Conservation (phyloP, 164 flowering plant genomes). For the Umbilicus rupestris region DNA sequence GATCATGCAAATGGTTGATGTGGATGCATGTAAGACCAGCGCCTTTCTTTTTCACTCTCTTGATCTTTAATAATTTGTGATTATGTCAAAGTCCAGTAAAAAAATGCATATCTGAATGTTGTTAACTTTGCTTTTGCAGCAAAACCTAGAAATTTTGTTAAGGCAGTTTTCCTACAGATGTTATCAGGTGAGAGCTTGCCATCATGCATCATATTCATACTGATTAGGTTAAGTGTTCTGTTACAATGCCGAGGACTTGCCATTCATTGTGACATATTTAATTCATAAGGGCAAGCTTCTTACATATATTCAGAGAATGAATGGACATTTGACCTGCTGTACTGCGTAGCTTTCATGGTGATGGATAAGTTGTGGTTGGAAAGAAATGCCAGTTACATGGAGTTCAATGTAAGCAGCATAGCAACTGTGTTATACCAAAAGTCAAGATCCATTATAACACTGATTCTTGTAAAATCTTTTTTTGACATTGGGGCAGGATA, state of each 20-base stretch:
- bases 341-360: constrained; percentile 74
- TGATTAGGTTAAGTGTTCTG: neutral
- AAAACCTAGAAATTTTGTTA: constrained; percentile 54
- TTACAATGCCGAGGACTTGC: neutral
- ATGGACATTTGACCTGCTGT: constrained; percentile 88
- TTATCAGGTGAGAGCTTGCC: constrained; percentile 46
- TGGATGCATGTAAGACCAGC: constrained; percentile 47
- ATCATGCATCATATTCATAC: neutral
- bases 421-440: neutral
- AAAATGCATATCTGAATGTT: constrained; percentile 6
- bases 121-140: constrained; percentile 32
- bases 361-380: constrained; percentile 89
- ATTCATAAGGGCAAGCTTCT: neutral
- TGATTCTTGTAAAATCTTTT: neutral
- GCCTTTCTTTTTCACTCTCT: neutral
- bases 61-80: neutral
- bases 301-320: constrained; percentile 48
- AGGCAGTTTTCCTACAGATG: constrained; percentile 68
- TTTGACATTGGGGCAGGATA: constrained; percentile 28
- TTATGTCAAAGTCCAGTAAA: neutral
- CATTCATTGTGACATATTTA: neutral
- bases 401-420: constrained; percentile 58
- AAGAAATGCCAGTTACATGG: constrained; percentile 84
- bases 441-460: too few species aligned
- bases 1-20: constrained; percentile 91